Evolutionary conservation across 1,139 yeast genomes (phyloP), one percentile per base, ranked within the genome.

Genomic region (Wickerhamomyces sp.): DNA sequence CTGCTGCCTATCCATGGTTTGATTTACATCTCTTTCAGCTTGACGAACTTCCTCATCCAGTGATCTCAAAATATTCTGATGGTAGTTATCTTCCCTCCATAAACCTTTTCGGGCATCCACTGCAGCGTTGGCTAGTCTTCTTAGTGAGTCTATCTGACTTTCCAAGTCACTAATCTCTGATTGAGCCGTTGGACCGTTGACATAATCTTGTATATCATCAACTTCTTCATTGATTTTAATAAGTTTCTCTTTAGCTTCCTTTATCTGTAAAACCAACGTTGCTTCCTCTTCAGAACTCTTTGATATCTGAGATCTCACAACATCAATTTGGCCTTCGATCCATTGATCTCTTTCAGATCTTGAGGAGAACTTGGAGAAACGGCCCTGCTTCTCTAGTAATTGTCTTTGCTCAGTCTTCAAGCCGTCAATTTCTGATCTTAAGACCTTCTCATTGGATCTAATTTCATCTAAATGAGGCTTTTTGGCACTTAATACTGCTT

Each of bases 1-100:
- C 50, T 81, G 77, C 5, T 77, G 71, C 49, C 85, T 73, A 63
- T 76, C 90, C 87, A 86, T 83, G 0, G 90, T 81, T 48, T 78
- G 87, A 44, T 74, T 72, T 1, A 86, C 77, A 26, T 66, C 61
- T 45, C 81, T 73, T 42, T 77, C 81, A 2, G 89, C 81, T 39
- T 64, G 66, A 26, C 65, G 65, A 18, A 82, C 67, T 35, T 81
- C 84, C 40, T 74, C 76, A 14, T 67, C 64, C 16, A 80, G 61
- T 1, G 86, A 74, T 31, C 76, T 81, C 15, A 70, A 55, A 12
- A 79, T 64, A 26, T 83, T 74, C 45, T 74, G 76, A 28, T 73
- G 60, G 48, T 76, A 76, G 40, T 84, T 78, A 54, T 87, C 95
- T 27, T 81, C 80, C 56, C 96, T 77, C 96, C 96, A 88, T 14